Evolutionary conservation across 208 protist species (phyloP).

Genomic region (Trypanosoma avium): DNA sequence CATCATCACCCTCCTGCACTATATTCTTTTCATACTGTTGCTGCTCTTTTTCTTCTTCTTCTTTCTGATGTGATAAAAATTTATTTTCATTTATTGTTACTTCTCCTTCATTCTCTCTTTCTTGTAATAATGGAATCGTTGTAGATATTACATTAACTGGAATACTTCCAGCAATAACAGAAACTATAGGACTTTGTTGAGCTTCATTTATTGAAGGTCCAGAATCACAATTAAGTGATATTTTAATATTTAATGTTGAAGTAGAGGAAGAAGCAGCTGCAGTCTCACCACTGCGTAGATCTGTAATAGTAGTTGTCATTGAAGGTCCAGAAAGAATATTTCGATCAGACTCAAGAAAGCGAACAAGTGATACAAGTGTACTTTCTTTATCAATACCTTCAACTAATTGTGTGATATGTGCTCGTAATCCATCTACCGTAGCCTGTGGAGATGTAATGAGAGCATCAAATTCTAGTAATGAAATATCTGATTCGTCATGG

Average conservation of each 20-base stretch:
- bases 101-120: neutral
- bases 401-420: slow-evolving; percentile 65
- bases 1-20: neutral
- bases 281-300: neutral
- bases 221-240: slow-evolving; percentile 1
- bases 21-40: neutral
- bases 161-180: no score
- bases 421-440: slow-evolving; percentile 36
- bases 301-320: neutral
- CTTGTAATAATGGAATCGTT: no score
- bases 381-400: slow-evolving; percentile 51
- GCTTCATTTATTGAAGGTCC: neutral
- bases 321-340: neutral
- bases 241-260: neutral
- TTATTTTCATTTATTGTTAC: neutral
- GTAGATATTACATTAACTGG: no score
- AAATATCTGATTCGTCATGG: neutral
- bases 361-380: slow-evolving; percentile 46
- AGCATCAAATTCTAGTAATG: slow-evolving; percentile 5
- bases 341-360: slow-evolving; percentile 32
- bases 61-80: neutral
- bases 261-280: neutral
- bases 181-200: neutral
- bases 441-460: neutral
- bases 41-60: neutral